Conservation (phyloP, 441 rosid species). For the Cnidoscolus chayamansa region DNA sequence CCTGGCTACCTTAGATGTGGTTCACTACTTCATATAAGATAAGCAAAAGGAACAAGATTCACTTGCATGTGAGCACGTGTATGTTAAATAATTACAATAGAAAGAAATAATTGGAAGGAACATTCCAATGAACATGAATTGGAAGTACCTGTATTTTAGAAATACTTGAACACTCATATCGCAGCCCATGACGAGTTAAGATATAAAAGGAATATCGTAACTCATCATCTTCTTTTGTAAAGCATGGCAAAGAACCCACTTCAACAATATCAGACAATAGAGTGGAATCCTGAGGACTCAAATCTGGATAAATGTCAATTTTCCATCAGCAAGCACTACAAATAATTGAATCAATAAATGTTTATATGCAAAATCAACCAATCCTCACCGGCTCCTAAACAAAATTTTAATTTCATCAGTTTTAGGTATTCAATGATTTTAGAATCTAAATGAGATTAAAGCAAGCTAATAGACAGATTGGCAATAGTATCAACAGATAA, state of each 20-base stretch:
- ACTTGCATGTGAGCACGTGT: not conserved
- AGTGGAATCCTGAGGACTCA: constrained; percentile 92
- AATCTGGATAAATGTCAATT: constrained; percentile 45
- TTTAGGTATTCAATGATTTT: not conserved
- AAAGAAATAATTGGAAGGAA: not conserved
- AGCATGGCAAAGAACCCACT: constrained; percentile 67
- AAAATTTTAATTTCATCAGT: not conserved
- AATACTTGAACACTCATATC: constrained; percentile 72
- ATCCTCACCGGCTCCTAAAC: not conserved
- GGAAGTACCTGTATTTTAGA: constrained; percentile 66
- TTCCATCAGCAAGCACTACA: constrained; percentile 5
- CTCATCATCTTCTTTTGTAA: constrained; percentile 61
- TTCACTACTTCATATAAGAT: not conserved
- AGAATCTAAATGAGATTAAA: not conserved
- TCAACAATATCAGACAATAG: constrained; percentile 76
- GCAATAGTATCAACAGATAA: not conserved
- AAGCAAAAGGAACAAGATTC: not conserved
- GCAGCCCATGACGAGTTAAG: constrained; percentile 70
- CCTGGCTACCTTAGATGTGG: too few relatives aligned
- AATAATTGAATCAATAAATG: not conserved
- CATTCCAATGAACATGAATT: not conserved
- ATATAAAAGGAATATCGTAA: constrained; percentile 52
- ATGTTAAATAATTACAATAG: not conserved
- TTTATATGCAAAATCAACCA: not conserved
- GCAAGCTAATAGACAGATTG: not conserved